Evolutionary conservation across 2,329 filamentous ascomycete genomes (phyloP), one percentile per base, ranked within the genome.

Genomic region (Botrytis fabae): DNA sequence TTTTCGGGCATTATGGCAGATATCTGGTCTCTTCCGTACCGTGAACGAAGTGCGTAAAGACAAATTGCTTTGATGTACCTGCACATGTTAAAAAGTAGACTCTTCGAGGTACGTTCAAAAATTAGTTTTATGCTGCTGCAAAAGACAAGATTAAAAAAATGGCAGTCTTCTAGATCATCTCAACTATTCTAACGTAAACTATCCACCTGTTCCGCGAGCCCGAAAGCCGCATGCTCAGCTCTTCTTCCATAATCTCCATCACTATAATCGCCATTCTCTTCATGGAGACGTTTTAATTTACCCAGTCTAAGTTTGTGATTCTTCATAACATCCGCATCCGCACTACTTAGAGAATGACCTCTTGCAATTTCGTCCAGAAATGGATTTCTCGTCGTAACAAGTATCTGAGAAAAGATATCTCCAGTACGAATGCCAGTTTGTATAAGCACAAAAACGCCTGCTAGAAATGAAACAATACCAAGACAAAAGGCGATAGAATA

Each of bases 301-400:
- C 62, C 62, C 12, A 64, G 14, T 32, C n/a, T 64, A 32, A 64
- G 62, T n/a, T 64, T 64, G 46, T 46, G 25, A 46, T 64, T 20
- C 40, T 64, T 64, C 40, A 64, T 35, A 12, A 22, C 2, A 35
- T 46, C 46, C 28, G 46, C 32, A 18, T 66, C 32, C 2, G 63
- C 63, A 12, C 62, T 66, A 40, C 32, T 38, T 9, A 66, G 32
- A 40, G 44, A 51, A 66, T 66, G 32, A 4, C 32, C 44, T 51
- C 20, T 40, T 51, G 46, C 25, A 14, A 66, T 66, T 20, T 51
- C 63, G 35, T 66, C 63, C 32, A 66, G 46, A 8, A 54, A 51
- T 9, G 32, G 32, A 22, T 51, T 66, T 14, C 63, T 66, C 7
- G 63, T 51, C 25, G 44, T 38, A 38, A 51, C 63, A 5, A 48